Percentiles rank a stretch among this genome's conserved stretches.
Evolutionary conservation across 768 basidiomycete genomes (phyloP).

Genomic region (Mycena filopes): DNA sequence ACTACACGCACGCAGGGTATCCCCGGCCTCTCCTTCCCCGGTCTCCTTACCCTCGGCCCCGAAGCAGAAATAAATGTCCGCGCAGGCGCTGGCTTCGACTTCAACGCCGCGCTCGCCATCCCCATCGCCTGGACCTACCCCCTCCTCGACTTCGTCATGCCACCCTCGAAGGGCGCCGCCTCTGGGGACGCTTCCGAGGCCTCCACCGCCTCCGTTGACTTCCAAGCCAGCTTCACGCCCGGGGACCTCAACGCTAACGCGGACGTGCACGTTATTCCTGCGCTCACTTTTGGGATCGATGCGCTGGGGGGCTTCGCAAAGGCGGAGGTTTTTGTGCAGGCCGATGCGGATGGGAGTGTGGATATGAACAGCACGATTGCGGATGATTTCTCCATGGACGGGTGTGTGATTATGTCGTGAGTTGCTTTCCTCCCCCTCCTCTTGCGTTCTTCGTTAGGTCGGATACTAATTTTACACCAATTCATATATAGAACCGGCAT

Average conservation of each 20-base stretch:
- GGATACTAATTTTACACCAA: not conserved
- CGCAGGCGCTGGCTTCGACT: conserved; percentile 7
- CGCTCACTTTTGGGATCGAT: conserved; percentile 3
- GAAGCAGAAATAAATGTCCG: conserved; percentile 12
- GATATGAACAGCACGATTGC: conserved; percentile 18
- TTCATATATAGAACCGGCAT: conserved; percentile 17
- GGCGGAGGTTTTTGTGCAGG: conserved; percentile 6
- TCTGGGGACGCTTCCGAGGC: conserved; percentile 3
- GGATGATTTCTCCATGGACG: conserved; percentile 15
- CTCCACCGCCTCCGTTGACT: conserved; percentile 7
- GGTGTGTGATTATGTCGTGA: conserved; percentile 15
- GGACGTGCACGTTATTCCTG: conserved; percentile 13
- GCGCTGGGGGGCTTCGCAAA: conserved; percentile 12
- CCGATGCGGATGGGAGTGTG: conserved; percentile 6
- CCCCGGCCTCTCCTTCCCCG: conserved; percentile 7
- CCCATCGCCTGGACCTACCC: conserved; percentile 19
- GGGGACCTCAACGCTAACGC: conserved; percentile 13
- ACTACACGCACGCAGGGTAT: not conserved
- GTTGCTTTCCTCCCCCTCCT: conserved; percentile 1
- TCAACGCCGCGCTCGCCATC: conserved; percentile 12
- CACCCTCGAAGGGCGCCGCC: conserved; percentile 2
- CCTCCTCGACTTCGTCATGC: conserved; percentile 18
- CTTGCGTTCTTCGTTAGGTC: not conserved
- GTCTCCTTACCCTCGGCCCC: conserved; percentile 14
- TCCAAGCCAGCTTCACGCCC: conserved; percentile 8